Percentiles rank a stretch among this genome's conserved stretches.
Evolutionary conservation across 768 basidiomycete genomes (phyloP).

Genomic region (Lentinula aciculospora): DNA sequence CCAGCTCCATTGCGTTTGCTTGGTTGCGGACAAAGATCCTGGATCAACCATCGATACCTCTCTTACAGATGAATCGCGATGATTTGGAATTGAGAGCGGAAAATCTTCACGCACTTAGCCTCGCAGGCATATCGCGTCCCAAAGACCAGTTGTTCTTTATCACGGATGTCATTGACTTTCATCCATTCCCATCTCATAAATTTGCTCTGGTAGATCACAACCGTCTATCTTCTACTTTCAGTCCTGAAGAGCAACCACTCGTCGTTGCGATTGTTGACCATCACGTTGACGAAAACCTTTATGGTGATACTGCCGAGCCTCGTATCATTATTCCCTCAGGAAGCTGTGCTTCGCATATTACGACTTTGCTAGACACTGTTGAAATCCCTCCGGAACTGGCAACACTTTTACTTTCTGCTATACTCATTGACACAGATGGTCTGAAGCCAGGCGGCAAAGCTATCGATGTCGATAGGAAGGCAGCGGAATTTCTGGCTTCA

Average conservation of each 20-base stretch:
- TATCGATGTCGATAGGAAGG: slow-evolving; percentile 51
- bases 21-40: slow-evolving; percentile 61
- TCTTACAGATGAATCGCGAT: slow-evolving; percentile 60
- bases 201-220: slow-evolving; percentile 95
- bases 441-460: slow-evolving; percentile 79
- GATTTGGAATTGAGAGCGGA: slow-evolving; percentile 83
- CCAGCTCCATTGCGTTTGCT: slow-evolving; percentile 80
- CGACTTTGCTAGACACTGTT: slow-evolving; percentile 23
- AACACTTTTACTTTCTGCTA: slow-evolving; percentile 71
- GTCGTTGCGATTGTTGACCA: slow-evolving; percentile 88
- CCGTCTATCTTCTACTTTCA: slow-evolving; percentile 43
- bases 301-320: slow-evolving; percentile 57
- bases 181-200: slow-evolving; percentile 43
- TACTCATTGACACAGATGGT: slow-evolving; percentile 84
- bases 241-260: slow-evolving; percentile 28
- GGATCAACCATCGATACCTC: slow-evolving; percentile 57
- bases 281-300: slow-evolving; percentile 76
- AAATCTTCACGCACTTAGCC: slow-evolving; percentile 70
- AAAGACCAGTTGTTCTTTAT: slow-evolving; percentile 57
- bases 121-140: slow-evolving; percentile 47
- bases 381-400: slow-evolving; percentile 60
- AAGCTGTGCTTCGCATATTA: slow-evolving; percentile 67
- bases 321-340: slow-evolving; percentile 68
- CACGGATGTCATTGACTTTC: slow-evolving; percentile 52
- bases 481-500: slow-evolving; percentile 61